Evolutionary conservation across 139 green algal species (phyloP), one percentile per base, ranked within the genome.

Genomic region (Tetradesmus lagerheimii): DNA sequence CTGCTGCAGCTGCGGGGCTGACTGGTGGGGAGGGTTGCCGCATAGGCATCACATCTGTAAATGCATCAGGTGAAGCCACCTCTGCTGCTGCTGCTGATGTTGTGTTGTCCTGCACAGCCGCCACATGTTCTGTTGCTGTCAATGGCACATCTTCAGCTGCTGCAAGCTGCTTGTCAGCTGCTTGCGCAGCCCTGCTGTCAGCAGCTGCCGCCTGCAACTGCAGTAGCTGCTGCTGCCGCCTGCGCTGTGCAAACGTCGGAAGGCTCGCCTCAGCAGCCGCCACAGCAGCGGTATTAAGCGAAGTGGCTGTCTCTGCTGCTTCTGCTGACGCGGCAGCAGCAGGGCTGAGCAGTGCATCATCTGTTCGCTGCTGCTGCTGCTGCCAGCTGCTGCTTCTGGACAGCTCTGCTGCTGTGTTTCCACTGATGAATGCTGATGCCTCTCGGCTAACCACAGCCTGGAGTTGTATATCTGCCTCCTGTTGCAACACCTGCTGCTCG

Each of bases 111-210:
- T 85, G 78, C 3, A 39, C 20, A 43, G 11, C 67, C 31, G 85
- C 67, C 78, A 53, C 66, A 45, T 18, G 31, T 62, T 53, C 66
- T 89, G 85, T 50, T 89, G 85, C 71, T 84, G 86, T 35, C n/a
- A 16, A 12, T 29, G 34, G 6, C 53, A 23, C 57, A 20, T 18
- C 2, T 27, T 79, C 38, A 39, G 39, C 83, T 29, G 83, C 64
- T 31, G 29, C 64, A 14, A 43, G 16, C 1, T 2, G 5, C 14
- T 50, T 41, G 47, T 11, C 67, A 53, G 53, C 9, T 77, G 82
- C 53, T 79, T 12, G 6, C 23, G 66, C 38, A 45, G 20, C 18
- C 23, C 29, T 25, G 18, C 38, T 85, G 3, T 80, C 62, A 39
- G 64, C 81, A 38, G 39, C 88, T 84, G 80, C 18, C 6, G 66